Evolutionary conservation across 495 filamentous ascomycete genomes (phyloP), one percentile per base, ranked within the genome.

Genomic region (Trichoderma gamsii): DNA sequence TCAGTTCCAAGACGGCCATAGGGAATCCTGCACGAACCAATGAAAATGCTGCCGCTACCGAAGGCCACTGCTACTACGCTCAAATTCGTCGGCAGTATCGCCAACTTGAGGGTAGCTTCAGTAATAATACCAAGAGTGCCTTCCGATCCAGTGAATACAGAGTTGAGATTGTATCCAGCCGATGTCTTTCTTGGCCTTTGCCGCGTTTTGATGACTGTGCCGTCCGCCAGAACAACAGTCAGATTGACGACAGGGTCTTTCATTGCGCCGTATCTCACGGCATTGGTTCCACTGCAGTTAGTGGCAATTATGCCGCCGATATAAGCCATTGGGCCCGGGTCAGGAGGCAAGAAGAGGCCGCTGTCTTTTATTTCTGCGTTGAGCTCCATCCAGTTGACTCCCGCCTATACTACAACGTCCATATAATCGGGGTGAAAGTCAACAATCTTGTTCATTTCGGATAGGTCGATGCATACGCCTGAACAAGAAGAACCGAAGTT

Each of bases 51-150:
- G 86, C 85, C 16, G 84, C 79, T 4, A 89, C 88, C 35, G 75
- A 92, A 92, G 0, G 88, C 76, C 27, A 85, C 87, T 9, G 89
- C 84, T 0, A 87, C 89, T 18, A 92, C 89, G 61, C 83, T 81
- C 32, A 84, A 86, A 68, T 85, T 77, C 66, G 87, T 80, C 12
- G 89, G 89, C 27, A 87, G 83, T 0, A 84, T 82, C 0, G 89
- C 85, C 35, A 92, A 76, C 73, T 88, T 92, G 63, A 91, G 79
- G 3, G 89, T 92, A 13, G 88, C 88, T 73, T 97, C 93, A 0
- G 93, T 97, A 16, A 97, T 86, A 9, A 97, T 86, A 11, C 93
- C 93, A 9, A 97, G 83, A 0, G 93, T 98, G 8, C 94, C 93
- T 76, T 97, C 93, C n/a, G 90, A 92, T 0, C 93, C 94, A 64